Evolutionary conservation across 129 eudicot species (phyloP).

Genomic region (Flaveria bidentis): DNA sequence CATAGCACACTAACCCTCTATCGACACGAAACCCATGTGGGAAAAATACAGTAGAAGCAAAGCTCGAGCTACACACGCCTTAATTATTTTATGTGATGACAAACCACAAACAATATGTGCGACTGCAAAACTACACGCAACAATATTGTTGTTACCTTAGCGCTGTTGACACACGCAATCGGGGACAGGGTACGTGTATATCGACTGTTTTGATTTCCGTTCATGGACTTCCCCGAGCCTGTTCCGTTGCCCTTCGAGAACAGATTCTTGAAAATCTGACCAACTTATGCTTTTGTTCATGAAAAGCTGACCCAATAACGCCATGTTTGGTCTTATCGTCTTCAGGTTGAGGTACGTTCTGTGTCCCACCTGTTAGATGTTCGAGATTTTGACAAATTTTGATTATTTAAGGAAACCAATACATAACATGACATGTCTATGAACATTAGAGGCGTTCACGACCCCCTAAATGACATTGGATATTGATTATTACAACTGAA

Average conservation of each 20-base stretch:
- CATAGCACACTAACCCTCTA: slow-evolving; percentile 36
- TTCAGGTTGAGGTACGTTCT: slow-evolving; percentile 68
- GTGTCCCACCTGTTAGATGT: slow-evolving; percentile 57
- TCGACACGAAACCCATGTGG: slow-evolving; percentile 37
- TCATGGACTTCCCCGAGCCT: slow-evolving; percentile 77
- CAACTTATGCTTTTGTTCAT: slow-evolving; percentile 83
- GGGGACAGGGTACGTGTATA: slow-evolving; percentile 93
- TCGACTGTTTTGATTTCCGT: slow-evolving; percentile 71
- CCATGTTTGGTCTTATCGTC: slow-evolving; percentile 96
- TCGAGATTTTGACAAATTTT: background rate
- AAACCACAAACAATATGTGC: slow-evolving; percentile 30
- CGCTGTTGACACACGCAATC: slow-evolving; percentile 93
- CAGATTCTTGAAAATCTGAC: slow-evolving; percentile 73
- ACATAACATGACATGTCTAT: background rate
- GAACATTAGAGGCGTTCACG: background rate
- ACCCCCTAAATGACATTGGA: background rate
- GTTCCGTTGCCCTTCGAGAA: slow-evolving; percentile 70
- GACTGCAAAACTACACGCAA: slow-evolving; percentile 26
- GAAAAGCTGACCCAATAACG: slow-evolving; percentile 77
- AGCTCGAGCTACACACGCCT: slow-evolving; percentile 30
- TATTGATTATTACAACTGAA: background rate
- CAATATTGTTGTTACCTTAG: slow-evolving; percentile 24
- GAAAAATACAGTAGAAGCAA: slow-evolving; percentile 37
- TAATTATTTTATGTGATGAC: slow-evolving; percentile 24
- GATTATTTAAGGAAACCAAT: background rate